Evolutionary conservation across 1,284 basidiomycete genomes (phyloP), one percentile per base, ranked within the genome.

Genomic region (Ustilago sp.): DNA sequence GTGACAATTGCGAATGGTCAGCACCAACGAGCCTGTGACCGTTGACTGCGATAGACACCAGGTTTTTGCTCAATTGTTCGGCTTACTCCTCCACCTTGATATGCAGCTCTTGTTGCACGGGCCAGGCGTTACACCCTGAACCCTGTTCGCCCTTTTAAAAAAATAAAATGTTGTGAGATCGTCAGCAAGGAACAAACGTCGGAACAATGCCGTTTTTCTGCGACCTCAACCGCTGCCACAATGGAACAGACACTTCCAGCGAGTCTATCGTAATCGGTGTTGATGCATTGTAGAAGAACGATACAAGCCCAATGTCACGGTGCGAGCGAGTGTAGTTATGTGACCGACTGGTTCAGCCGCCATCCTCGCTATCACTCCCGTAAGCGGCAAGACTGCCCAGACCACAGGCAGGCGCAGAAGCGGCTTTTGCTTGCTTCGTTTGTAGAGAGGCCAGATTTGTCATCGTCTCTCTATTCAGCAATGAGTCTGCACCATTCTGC

Each of bases 291-390:
- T 19, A 19, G n/a, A 11, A 11, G 23, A 45, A 17, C 15, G 31
- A 31, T 53, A 53, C 31, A 53, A 53, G 51, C 36, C 19, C 35
- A 53, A 3, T 28, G 23, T 28, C 23, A 28, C 5, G 36, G 36
- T 50, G 23, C 35, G 38, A 34, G 32, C 13, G 36, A 19, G 51
- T 23, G 7, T 8, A 31, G 28, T 8, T 28, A 17, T 34, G 35
- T 11, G 35, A 12, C n/a, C 32, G 15, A 31, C 12, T 19, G 3
- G 23, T 6, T 73, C 36, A 73, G 50, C 43, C 38, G n/a, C 68
- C 69, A 28, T 79, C 70, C 19, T 83, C 82, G 57, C 79, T 82
- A 59, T 85, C 82, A 52, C 82, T 85, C 8, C 68, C 82, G 53
- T 85, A 85, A 4, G 77, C 80, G 8, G 83, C 76, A 6, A 85